phyloP scores from a whole-genome alignment of 257 asterid species.

The Avicennia marina region DNA sequence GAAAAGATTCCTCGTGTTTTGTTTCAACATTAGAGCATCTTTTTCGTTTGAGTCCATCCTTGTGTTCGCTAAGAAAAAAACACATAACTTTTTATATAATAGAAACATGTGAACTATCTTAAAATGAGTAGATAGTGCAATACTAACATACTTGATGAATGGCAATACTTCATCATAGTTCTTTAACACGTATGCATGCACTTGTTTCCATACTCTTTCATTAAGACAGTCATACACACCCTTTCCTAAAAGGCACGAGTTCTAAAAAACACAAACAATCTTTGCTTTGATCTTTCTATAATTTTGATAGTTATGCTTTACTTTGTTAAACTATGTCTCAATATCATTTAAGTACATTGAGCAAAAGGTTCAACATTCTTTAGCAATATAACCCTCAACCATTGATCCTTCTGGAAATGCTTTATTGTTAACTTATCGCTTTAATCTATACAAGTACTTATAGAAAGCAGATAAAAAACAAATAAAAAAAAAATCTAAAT shows the following conservation, averaged over 20 bases:
- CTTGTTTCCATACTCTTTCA: not conserved
- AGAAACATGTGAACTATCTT: too few relatives aligned
- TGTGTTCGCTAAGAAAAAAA: not conserved
- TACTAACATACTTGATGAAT: not conserved
- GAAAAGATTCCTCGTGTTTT: not conserved
- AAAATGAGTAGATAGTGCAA: too few relatives aligned
- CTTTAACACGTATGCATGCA: not conserved
- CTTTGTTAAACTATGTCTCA: not conserved
- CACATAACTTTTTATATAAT: too few relatives aligned
- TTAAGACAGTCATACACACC: not conserved
- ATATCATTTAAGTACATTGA: not conserved
- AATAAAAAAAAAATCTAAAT: not conserved
- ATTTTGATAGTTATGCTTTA: not conserved
- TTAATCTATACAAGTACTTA: not conserved
- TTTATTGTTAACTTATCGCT: not conserved
- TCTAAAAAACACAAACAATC: not conserved
- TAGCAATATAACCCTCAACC: not conserved
- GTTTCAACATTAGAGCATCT: not conserved
- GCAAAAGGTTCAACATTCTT: not conserved
- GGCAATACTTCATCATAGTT: not conserved
- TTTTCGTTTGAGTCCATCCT: not conserved
- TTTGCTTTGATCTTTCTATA: not conserved
- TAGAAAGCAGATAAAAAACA: not conserved
- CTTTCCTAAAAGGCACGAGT: not conserved
- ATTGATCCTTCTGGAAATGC: constrained; percentile 2